Base-by-base conservation (phyloP, 495 filamentous ascomycete genomes). In the Penicillium soppii region DNA sequence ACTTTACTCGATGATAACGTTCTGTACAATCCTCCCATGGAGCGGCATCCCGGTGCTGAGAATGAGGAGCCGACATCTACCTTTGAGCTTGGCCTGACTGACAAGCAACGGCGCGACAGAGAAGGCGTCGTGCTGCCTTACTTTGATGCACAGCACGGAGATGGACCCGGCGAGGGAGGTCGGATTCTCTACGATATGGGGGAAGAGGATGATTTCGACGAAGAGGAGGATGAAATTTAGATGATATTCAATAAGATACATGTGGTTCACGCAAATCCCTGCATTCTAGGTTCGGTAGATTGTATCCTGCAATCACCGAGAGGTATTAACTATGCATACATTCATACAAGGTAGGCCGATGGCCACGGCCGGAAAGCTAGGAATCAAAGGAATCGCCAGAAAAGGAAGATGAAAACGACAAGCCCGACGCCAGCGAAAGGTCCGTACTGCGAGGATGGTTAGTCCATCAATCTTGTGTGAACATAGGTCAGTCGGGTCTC, bases 141-240 rank as follows among this genome's bases (percentile, higher is more conserved):
- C 69, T 92, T 92, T 61, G 94, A 97, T 76, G 92, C 94, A 13
- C 94, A 98, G 80, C 83, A 80, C 37, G 84, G 85, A 26, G 72
- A 85, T 30, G 85, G 84, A 0, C 88, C 88, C 10, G 90, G 92
- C 10, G 88, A 90, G 25, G 86, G 86, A 15, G 94, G 95, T 0
- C 78, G 92, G 53, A 98, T 98, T 45, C 61, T 98, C 59, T 97
- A 97, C 72, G 92, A 96, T 44, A 94, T 97, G 86, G 94, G 92
- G 23, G 81, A 82, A 44, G 95, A 96, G 73, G 94, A 98, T 73
- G 95, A 98, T 70, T 98, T 96, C 68, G 94, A 98, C 63, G 94
- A 97, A 53, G 95, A 97, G 71, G 95, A 98, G 64, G 94, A 98
- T 76, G 95, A 98, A 69, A 91, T 97, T 44, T 96, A 65, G 69